Conservation (phyloP, 1,284 basidiomycete species). For the Melampsora abietis-canadensis region DNA sequence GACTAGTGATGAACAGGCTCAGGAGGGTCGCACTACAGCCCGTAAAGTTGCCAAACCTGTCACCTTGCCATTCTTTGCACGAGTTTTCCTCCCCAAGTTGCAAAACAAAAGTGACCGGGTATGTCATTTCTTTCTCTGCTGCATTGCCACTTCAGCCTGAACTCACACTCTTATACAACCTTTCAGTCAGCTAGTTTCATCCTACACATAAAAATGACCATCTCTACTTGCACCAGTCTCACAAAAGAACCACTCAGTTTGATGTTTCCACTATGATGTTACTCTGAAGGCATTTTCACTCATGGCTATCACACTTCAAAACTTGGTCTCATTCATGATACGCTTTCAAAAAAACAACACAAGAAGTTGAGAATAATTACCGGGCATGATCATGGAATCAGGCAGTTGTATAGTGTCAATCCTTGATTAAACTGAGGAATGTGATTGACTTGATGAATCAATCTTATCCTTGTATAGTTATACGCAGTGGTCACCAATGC, state of each 20-base stretch:
- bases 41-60: slow-evolving; percentile 33
- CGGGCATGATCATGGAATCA: slow-evolving; percentile 37
- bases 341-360: too few species aligned
- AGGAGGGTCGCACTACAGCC: slow-evolving; percentile 19
- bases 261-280: too few species aligned
- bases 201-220: slow-evolving; percentile 16
- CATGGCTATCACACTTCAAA: too few species aligned
- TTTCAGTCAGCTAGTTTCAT: slow-evolving; percentile 24
- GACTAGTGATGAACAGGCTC: slow-evolving; percentile 11
- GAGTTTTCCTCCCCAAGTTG: slow-evolving; percentile 24
- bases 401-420: slow-evolving; percentile 2
- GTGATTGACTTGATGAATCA: too few species aligned
- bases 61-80: slow-evolving; percentile 32
- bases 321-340: too few species aligned
- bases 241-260: too few species aligned
- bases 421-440: too few species aligned
- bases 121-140: background rate
- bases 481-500: slow-evolving; percentile 63
- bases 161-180: background rate
- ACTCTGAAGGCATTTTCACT: too few species aligned
- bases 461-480: slow-evolving; percentile 46
- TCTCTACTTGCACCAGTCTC: slow-evolving; percentile 15
- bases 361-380: too few species aligned
- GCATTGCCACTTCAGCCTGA: background rate
- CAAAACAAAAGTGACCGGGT: slow-evolving; percentile 27